Base-by-base conservation (phyloP, 495 filamentous ascomycete genomes). In the Xylaria flabelliformis region DNA sequence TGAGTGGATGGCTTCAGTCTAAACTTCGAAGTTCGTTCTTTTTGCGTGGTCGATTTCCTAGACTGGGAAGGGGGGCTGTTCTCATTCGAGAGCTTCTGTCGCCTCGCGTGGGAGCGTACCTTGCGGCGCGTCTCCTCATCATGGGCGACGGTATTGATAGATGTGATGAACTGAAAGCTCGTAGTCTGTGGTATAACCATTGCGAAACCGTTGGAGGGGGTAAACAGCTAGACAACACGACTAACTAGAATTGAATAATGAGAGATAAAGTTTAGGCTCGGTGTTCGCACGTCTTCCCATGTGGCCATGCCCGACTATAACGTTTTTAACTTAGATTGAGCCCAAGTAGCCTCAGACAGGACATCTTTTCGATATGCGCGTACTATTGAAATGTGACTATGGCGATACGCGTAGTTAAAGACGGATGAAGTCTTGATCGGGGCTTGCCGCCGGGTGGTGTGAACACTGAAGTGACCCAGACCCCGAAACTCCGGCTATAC, bases 71-170 rank as follows among this genome's bases (percentile, higher is more conserved):
- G 53, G n/a, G 73, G 72, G 68, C 75, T 73, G 24, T 69, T 72
- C 1, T 64, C 71, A n/a, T 69, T 74, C 12, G 77, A 68, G n/a
- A 79, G 73, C 71, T 76, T 79, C 62, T 79, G 77, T 36, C 77
- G 72, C 41, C 77, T 63, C 12, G 77, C 77, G 58, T 79, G 77
- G 32, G 77, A 79, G 26, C 77, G 75, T 44, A 79, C 77, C 34
- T 71, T 79, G 36, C 77, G 75, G 41, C 77, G 75, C 10, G 77
- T 79, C 64, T 79, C 77, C n/a, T 77, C 77, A 75, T 79, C 77
- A 56, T 76, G 77, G 55, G 73, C 72, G 44, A 79, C 77, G 13
- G 77, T 79, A 63, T 76, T 79, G 63, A 79, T 79, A 34, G 77
- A 79, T 51, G 77, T 79, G 39, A 79, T 79, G 74, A 79, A 79